These are phyloP conservation scores for Entonaema liquescens DNA, from an alignment of 495 filamentous ascomycete species.

Conservation along the genomic window DNA sequence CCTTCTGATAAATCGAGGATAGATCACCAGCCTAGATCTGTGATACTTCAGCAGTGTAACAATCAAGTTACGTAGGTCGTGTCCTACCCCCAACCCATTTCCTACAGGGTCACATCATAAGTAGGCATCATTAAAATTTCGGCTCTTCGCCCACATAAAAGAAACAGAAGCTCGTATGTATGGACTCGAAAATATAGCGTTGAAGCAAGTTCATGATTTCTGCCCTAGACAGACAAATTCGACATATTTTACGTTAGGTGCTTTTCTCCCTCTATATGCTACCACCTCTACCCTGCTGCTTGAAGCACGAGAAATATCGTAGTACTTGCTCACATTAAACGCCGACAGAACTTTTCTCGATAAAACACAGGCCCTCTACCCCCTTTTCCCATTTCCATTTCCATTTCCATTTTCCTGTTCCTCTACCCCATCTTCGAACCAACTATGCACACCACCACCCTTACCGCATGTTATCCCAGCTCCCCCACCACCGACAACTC, in stretches of 20 bases:
- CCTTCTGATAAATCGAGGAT: neutral
- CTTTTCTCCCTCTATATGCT: conserved; percentile 1
- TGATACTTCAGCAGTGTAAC: neutral
- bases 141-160: too few relatives aligned
- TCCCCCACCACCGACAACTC: conserved; percentile 63
- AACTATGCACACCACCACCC: too few relatives aligned
- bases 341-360: neutral
- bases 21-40: neutral
- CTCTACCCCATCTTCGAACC: neutral
- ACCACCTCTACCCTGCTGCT: neutral
- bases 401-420: neutral
- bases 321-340: neutral
- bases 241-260: neutral
- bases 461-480: conserved; percentile 58
- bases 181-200: too few relatives aligned
- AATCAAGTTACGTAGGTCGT: neutral
- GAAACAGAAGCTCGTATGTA: too few relatives aligned
- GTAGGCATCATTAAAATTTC: too few relatives aligned
- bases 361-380: neutral
- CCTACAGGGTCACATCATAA: too few relatives aligned
- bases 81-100: too few relatives aligned
- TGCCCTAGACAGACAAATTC: neutral
- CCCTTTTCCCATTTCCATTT: neutral
- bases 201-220: too few relatives aligned
- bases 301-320: neutral